These are phyloP conservation scores for Euptelea pleiosperma DNA, from an alignment of 164 flowering plant genomes.

Conservation along the genomic window DNA sequence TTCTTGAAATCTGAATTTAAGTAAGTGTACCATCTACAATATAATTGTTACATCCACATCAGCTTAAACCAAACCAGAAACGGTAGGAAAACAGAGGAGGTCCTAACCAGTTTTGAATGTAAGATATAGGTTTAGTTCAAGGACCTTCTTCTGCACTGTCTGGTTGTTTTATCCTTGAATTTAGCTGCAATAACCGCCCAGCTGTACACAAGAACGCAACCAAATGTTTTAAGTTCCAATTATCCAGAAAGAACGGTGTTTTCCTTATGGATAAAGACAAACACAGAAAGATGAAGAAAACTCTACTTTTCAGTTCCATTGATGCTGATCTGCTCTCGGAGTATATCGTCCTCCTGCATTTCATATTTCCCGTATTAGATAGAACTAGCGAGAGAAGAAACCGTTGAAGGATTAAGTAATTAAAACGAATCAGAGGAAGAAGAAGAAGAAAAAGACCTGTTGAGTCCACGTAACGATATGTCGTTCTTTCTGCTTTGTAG, in stretches of 20 bases:
- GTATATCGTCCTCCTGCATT: conserved; percentile 86
- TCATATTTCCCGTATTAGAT: conserved; percentile 16
- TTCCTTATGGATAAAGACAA: not conserved
- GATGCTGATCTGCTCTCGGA: conserved; percentile 64
- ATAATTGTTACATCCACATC: conserved; percentile 9
- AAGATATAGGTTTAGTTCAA: not conserved
- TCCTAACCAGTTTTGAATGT: not conserved
- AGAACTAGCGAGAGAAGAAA: not conserved
- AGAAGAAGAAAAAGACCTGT: conserved; percentile 42
- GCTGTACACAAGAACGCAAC: conserved; percentile 35
- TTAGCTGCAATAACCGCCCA: conserved; percentile 89
- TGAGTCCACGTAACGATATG: conserved; percentile 91
- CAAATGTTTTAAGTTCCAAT: conserved; percentile 5
- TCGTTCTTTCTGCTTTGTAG: conserved; percentile 64
- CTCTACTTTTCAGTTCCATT: conserved; percentile 85
- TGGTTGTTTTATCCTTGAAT: conserved; percentile 86
- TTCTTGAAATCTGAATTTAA: conserved; percentile 94
- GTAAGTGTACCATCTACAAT: conserved; percentile 87
- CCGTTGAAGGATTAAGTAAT: not conserved
- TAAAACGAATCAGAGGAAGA: not conserved
- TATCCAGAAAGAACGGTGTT: not conserved
- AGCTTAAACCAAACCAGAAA: not conserved
- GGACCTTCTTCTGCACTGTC: conserved; percentile 94
- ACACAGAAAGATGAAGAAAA: not conserved
- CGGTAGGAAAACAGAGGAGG: not conserved